Evolutionary conservation across 352 stramenopile genomes (phyloP).

Genomic region (Phytophthora sp.): DNA sequence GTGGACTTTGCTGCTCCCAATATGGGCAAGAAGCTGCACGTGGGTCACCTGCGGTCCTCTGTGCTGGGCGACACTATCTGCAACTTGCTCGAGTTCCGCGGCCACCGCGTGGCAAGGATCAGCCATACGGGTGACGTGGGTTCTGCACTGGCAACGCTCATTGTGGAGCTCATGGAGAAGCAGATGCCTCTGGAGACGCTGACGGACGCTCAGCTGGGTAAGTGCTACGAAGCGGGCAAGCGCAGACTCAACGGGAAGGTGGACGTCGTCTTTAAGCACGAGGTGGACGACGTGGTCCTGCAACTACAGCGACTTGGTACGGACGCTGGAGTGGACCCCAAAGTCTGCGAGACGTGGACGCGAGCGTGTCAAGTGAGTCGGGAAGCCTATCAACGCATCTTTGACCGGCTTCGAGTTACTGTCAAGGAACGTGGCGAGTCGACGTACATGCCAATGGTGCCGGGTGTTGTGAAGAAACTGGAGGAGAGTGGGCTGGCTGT

Average conservation of each 20-base stretch:
- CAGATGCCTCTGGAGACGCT: slow-evolving; percentile 52
- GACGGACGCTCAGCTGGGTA: slow-evolving; percentile 64
- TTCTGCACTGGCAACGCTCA: slow-evolving; percentile 75
- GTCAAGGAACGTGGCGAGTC: slow-evolving; percentile 79
- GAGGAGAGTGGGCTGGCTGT: slow-evolving; percentile 53
- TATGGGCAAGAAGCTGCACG: slow-evolving; percentile 87
- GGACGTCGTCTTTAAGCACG: slow-evolving; percentile 60
- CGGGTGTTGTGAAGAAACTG: slow-evolving; percentile 52
- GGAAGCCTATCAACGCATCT: slow-evolving; percentile 68
- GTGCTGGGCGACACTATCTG: slow-evolving; percentile 83
- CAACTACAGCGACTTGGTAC: slow-evolving; percentile 67
- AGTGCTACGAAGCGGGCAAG: slow-evolving; percentile 79
- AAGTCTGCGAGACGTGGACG: slow-evolving; percentile 59
- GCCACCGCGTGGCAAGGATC: slow-evolving; percentile 69
- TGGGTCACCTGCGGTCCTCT: slow-evolving; percentile 81
- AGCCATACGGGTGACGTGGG: slow-evolving; percentile 85
- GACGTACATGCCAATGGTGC: slow-evolving; percentile 72
- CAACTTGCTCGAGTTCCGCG: slow-evolving; percentile 84
- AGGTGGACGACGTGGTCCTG: slow-evolving; percentile 73
- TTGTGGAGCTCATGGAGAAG: slow-evolving; percentile 74
- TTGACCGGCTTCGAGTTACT: slow-evolving; percentile 65
- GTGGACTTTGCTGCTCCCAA: slow-evolving; percentile 88
- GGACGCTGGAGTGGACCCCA: slow-evolving; percentile 39
- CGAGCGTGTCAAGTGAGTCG: slow-evolving; percentile 76
- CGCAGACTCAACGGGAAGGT: slow-evolving; percentile 35